Conservation (phyloP, 2,329 filamentous ascomycete genomes). For the Stachybotrys elegans region DNA sequence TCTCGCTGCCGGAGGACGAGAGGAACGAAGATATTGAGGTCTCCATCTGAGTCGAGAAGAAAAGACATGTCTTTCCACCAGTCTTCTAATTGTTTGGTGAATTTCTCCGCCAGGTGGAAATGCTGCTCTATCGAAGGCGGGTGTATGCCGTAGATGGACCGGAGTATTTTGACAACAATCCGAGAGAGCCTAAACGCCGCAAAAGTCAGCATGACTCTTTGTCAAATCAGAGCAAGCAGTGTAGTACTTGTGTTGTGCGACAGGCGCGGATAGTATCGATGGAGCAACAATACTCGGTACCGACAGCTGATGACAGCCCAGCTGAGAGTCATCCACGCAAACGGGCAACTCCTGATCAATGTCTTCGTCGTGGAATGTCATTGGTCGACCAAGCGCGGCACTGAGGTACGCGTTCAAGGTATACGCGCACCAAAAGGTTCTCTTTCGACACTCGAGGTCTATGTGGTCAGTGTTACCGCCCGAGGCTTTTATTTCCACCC, state of each 20-base stretch:
- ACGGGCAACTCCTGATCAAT: slow-evolving; percentile 57
- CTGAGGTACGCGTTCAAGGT: slow-evolving; percentile 61
- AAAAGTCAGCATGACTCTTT: not conserved
- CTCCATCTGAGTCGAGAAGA: slow-evolving; percentile 32
- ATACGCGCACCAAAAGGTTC: slow-evolving; percentile 61
- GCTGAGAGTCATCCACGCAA: slow-evolving; percentile 48
- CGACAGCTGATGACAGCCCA: slow-evolving; percentile 16
- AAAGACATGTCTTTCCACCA: slow-evolving; percentile 28
- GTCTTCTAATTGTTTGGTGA: slow-evolving; percentile 22
- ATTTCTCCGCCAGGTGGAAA: slow-evolving; percentile 20
- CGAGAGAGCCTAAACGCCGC: slow-evolving; percentile 17
- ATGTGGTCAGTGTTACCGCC: slow-evolving; percentile 20
- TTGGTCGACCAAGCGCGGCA: slow-evolving; percentile 54
- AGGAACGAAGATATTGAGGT: slow-evolving; percentile 25
- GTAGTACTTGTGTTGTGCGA: slow-evolving; percentile 28
- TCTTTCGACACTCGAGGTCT: slow-evolving; percentile 31
- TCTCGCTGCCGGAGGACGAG: slow-evolving; percentile 36
- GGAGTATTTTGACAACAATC: slow-evolving; percentile 27
- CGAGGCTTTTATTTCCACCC: slow-evolving; percentile 8
- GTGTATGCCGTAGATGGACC: slow-evolving; percentile 28
- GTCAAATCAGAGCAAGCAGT: too few species aligned
- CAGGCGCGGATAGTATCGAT: slow-evolving; percentile 23
- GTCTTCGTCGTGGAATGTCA: slow-evolving; percentile 59
- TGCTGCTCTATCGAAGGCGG: slow-evolving; percentile 20
- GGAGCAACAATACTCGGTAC: not conserved